phyloP scores from a whole-genome alignment of 768 basidiomycete species.

The Amanita subjunquillea region DNA sequence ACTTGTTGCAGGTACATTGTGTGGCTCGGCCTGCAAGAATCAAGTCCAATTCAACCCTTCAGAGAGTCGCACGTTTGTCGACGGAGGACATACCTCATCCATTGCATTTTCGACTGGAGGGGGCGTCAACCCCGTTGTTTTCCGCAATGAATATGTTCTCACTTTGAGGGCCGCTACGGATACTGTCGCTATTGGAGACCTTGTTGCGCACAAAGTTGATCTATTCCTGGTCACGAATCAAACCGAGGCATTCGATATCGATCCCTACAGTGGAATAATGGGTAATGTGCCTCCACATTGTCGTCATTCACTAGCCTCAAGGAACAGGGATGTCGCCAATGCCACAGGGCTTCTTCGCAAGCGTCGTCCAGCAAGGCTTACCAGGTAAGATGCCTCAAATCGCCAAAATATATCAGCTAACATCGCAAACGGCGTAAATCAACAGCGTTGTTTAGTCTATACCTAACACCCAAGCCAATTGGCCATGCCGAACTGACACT shows the following conservation, averaged over 20 bases:
- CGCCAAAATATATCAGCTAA: not conserved
- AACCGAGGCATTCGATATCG: conserved; percentile 39
- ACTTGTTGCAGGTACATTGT: no score
- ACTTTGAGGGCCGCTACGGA: conserved; percentile 2
- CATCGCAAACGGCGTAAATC: not conserved
- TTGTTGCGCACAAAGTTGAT: not conserved
- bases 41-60: conserved; percentile 31
- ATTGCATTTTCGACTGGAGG: conserved; percentile 47
- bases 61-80: conserved; percentile 41
- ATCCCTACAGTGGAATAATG: conserved; percentile 47
- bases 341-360: conserved; percentile 36
- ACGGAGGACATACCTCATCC: conserved; percentile 25
- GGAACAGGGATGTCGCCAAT: not conserved
- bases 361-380: conserved; percentile 35
- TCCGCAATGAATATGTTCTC: conserved; percentile 11
- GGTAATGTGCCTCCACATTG: conserved; percentile 12
- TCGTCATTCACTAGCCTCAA: not conserved
- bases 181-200: no score
- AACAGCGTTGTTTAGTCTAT: conserved; percentile 41
- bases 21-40: no score
- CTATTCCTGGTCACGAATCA: conserved; percentile 48
- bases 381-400: conserved; percentile 26
- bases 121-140: conserved; percentile 45
- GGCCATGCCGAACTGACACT: conserved; percentile 38
- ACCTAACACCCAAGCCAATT: conserved; percentile 33